Evolutionary conservation across 78 protist species (phyloP), one percentile per base, ranked within the genome.

Genomic region (slime mould (Dictyostelium discoideum)): DNA sequence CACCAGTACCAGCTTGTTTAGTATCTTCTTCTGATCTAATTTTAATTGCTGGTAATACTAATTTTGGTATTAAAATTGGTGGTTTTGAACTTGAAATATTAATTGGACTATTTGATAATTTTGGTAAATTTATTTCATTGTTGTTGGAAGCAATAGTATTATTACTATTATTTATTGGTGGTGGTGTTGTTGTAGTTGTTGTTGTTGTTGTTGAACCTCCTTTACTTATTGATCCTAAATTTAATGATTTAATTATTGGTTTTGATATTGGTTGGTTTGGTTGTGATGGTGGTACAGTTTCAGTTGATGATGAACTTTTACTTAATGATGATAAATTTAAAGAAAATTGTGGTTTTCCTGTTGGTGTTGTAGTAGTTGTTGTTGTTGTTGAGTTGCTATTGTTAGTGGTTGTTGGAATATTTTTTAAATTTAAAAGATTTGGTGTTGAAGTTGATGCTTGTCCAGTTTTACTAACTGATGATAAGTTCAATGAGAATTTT

Each of bases 1-100:
- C 87, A 18, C 84, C 85, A 3, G 67, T 7, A 18, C 73, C 9
- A 4, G 79, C 32, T 32, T 78, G 60, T 67, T 78, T 22, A 0
- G 22, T 50, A 8, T 90, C 95, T 29, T 86, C 85, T 26, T 90
- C 84, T 5, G 67, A 72, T 22, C 73, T 63, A 11, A 80, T 14
- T 79, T 88, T 88, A 37, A 80, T 44, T 20, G 85, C 83, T 67
- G 95, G 95, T 20, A 90, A 32, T 3, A 81, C 76, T 29, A 90
- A 65, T 54, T 82, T 80, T 60, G 95, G 95, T 22, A 90, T 67
- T 9, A 81, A 42, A 16, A 26, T 24, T 81, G 85, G 85, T 18
- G 63, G 65, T 26, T 48, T 54, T 50, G 39, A n/a, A 37, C 20
- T 37, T 74, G 81, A 32, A 13, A 74, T 4, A 48, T 73, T 73